phyloP scores from a whole-genome alignment of 495 filamentous ascomycete genomes.

The Penicillium nucicola region DNA sequence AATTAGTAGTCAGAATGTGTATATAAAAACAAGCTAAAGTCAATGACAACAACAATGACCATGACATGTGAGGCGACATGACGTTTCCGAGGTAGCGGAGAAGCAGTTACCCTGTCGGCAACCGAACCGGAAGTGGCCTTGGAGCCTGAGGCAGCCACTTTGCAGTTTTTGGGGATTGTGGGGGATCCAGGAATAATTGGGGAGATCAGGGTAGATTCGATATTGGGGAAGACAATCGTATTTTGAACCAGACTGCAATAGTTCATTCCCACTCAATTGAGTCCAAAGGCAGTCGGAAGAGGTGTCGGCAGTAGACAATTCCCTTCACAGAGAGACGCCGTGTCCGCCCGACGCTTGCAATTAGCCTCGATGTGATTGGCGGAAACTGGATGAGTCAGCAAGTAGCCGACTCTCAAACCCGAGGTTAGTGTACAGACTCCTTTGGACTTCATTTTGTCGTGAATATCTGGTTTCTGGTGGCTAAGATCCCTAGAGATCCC shows the following conservation, averaged over 20 bases:
- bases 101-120: conserved; percentile 11
- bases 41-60: neutral
- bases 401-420: conserved; percentile 37
- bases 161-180: conserved; percentile 1
- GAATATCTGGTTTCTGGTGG: conserved; percentile 11
- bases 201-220: neutral
- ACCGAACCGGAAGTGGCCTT: conserved; percentile 14
- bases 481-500: conserved; percentile 12
- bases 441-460: conserved; percentile 33
- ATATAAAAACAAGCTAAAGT: neutral
- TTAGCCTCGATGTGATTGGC: conserved; percentile 41
- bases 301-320: conserved; percentile 11
- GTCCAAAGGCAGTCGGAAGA: too few relatives aligned
- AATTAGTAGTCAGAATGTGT: conserved; percentile 1
- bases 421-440: conserved; percentile 40
- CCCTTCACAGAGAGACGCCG: conserved; percentile 21
- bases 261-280: neutral
- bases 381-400: conserved; percentile 29
- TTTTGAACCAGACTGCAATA: neutral
- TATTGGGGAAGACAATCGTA: neutral
- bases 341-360: conserved; percentile 49
- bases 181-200: neutral
- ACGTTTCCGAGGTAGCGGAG: neutral
- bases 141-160: conserved; percentile 6
- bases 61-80: conserved; percentile 10